Base-by-base conservation (phyloP, 2,329 filamentous ascomycete species). In the Endothia cerciana region DNA sequence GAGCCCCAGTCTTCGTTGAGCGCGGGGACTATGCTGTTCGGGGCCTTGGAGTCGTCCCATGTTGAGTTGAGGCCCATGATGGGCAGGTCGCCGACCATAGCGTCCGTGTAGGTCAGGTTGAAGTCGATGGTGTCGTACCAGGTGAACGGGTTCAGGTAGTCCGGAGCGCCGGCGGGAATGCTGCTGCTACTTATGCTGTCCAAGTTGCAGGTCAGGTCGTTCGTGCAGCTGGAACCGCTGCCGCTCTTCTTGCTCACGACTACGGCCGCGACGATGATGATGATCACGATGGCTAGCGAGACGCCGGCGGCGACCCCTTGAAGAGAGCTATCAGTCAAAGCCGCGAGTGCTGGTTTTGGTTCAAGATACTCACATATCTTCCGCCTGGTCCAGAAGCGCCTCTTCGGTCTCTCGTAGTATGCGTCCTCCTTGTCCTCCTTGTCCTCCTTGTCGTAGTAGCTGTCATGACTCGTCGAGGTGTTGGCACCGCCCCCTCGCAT, bases 41-140 rank as follows among this genome's bases (percentile, higher is more conserved):
- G 89, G 70, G 83, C 82, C 2, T 86, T 82, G 30, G 89, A 91
- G 77, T 99, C 94, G 75, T 98, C 91, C 92, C 93, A 99, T 0
- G 87, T 84, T 0, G 88, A 88, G 74, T 91, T 90, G 30, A 99
- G 84, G 0, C 95, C 95, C 89, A 98, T 98, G 67, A 98, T 77
- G 0, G 93, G 90, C n/a, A 99, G 83, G 2, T 90, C 91, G 25
- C 95, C 95, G 0, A 98, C 90, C 17, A 88, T 93, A 60, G 88
- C 85, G 67, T 90, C 87, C 0, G 95, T 99, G 75, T 96, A 99
- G 0, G 95, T 98, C 68, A 94, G 85, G 75, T 99, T 99, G 81
- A 98, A 97, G 73, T 94, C 93, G 0, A 83, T 85, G 0, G 94
- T 97, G 71, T 96, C 91, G 70, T 91, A 90, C 95, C 95, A 99